Percentiles rank a stretch among this genome's conserved stretches.
phyloP scores from a whole-genome alignment of 208 protist species.

The Leishmania gerbilli region DNA sequence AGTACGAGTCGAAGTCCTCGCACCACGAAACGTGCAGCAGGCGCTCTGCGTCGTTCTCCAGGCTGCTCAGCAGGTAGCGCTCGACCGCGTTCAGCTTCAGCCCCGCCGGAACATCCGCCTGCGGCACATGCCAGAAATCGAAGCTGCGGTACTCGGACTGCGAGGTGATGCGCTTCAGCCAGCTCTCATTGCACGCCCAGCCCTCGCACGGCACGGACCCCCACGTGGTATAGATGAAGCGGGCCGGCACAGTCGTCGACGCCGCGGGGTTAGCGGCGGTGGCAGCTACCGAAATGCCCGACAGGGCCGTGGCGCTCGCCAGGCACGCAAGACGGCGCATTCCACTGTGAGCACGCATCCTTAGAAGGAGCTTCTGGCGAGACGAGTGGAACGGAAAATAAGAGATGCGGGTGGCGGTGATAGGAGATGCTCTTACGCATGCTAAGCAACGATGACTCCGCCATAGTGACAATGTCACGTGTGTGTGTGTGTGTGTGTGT shows the following conservation, averaged over 20 bases:
- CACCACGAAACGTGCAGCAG: constrained; percentile 82
- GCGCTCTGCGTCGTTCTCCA: constrained; percentile 85
- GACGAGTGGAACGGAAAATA: neutral
- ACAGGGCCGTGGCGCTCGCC: constrained; percentile 14
- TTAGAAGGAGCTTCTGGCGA: neutral
- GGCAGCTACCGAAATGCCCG: constrained; percentile 17
- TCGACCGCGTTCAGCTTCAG: constrained; percentile 68
- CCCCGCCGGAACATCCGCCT: constrained; percentile 44
- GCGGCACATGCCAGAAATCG: constrained; percentile 85
- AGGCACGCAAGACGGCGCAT: constrained; percentile 41
- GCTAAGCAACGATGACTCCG: neutral
- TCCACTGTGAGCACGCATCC: neutral
- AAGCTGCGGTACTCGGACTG: constrained; percentile 83
- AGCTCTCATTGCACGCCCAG: constrained; percentile 64
- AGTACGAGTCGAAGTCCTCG: constrained; percentile 91
- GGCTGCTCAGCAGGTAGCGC: constrained; percentile 79
- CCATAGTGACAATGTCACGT: neutral
- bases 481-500: neutral
- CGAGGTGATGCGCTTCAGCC: constrained; percentile 79
- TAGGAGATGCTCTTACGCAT: neutral
- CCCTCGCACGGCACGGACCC: constrained; percentile 62
- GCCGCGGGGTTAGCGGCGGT: constrained; percentile 16
- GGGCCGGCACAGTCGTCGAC: constrained; percentile 22
- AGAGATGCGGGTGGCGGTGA: neutral
- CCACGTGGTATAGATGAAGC: constrained; percentile 86